Base-by-base conservation (phyloP, 208 protist genomes). In the Wallacemonas rigidus region DNA sequence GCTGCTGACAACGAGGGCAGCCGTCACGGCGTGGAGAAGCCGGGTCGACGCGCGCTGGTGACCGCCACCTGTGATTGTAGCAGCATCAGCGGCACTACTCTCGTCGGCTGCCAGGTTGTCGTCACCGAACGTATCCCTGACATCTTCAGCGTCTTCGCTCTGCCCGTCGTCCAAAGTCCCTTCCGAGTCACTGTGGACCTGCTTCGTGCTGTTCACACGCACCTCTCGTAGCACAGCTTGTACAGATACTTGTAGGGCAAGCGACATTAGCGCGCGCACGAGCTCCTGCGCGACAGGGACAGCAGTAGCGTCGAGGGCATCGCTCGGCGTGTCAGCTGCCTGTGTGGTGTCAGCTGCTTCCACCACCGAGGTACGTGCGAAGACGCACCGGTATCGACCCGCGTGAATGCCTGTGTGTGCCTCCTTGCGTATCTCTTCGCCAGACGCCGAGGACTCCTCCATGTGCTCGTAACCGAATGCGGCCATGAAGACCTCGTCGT, bases 11-110 rank as follows among this genome's bases (percentile, higher is more conserved):
- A 74, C 67, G 12, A 88, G 55, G 14, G 75, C 68, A 11, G 77
- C 57, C 39, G 86, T 63, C 4, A 87, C 88, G 6, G 78, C 76
- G 2, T 56, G 58, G n/a, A 95, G 83, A 9, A 93, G 62, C 9
- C 84, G 91, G 6, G 54, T 54, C 40, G 69, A 41, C 17, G 54
- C 69, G 7, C 56, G 45, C 40, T 62, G 51, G 39, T 65, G 40
- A 15, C 56, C 51, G 0, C 14, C 51, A 5, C 12, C 56, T 14
- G 8, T 6, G 8, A 6, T 26, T 14, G 3, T 38, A 62, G 5
- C 35, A 9, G 69, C 53, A 14, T 53, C 55, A 17, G 1, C 79
- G 4, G 69, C 26, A 3, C 60, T 36, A 39, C 70, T 0, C n/a
- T 50, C 58, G 0, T 68, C 79, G 1, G 47, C 68, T 5, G 67